phyloP scores from a whole-genome alignment of 1,284 basidiomycete species.

The Leucoagaricus sp. region DNA sequence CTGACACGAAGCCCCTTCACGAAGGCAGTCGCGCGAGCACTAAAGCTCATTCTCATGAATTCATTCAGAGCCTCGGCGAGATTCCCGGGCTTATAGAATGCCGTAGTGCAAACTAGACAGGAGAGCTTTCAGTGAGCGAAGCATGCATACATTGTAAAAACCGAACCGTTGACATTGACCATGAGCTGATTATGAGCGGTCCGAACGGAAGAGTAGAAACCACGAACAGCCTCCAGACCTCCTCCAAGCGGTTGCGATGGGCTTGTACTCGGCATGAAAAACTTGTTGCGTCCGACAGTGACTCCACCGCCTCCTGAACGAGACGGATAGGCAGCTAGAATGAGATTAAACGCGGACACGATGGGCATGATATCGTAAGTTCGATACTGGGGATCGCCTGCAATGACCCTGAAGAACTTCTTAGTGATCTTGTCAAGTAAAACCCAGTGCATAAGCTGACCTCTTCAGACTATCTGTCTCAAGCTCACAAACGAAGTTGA shows the following conservation, averaged over 20 bases:
- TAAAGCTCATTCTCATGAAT: slow-evolving; percentile 49
- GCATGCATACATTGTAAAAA: neutral
- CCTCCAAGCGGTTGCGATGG: slow-evolving; percentile 53
- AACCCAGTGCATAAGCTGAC: too few relatives aligned
- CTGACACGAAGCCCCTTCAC: slow-evolving; percentile 59
- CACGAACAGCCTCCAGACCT: slow-evolving; percentile 67
- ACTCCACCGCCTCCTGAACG: slow-evolving; percentile 61
- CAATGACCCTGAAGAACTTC: slow-evolving; percentile 51
- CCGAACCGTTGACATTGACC: slow-evolving; percentile 71
- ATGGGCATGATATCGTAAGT: slow-evolving; percentile 67
- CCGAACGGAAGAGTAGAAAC: slow-evolving; percentile 76
- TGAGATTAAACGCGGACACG: slow-evolving; percentile 72
- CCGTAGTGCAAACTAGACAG: slow-evolving; percentile 63
- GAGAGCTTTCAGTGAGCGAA: slow-evolving; percentile 3
- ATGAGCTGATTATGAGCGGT: slow-evolving; percentile 71
- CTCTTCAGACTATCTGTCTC: slow-evolving; percentile 57
- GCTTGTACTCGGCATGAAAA: slow-evolving; percentile 64
- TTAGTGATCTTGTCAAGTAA: too few relatives aligned
- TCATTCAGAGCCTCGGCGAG: slow-evolving; percentile 56
- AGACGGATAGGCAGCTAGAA: slow-evolving; percentile 64
- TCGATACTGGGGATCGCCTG: slow-evolving; percentile 59
- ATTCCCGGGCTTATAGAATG: slow-evolving; percentile 69
- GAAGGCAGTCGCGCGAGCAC: slow-evolving; percentile 52
- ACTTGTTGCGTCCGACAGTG: slow-evolving; percentile 74
- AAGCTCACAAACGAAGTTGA: slow-evolving; percentile 59